Base-by-base conservation (phyloP, 495 filamentous ascomycete species). In the Penicillium chermesinum region DNA sequence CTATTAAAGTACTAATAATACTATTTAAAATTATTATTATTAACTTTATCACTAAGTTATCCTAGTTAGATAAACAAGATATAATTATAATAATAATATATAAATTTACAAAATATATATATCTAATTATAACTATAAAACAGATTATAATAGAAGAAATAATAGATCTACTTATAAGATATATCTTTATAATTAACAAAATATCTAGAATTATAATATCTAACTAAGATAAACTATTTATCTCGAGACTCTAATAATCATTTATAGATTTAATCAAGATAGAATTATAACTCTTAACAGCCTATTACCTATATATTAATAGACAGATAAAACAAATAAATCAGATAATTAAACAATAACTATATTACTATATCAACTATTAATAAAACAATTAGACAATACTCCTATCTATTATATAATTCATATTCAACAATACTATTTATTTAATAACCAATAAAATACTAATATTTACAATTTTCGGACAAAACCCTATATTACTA, bases 331-430 rank as follows among this genome's bases (percentile, higher is more conserved):
- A 48, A 25, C 16, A 17, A 22, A 20, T 53, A 20, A 53, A 53
- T 15, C 34, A 48, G 8, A 48, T 15, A 3, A 12, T 53, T 19
- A 39, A 53, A 30, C 19, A 48, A 39, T 49, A 49, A 12, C 19
- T 54, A 41, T 14, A n/a, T 37, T 42, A 37, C 7, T 38, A 55
- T 27, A 27, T 55, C 17, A 50, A 55, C 3, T 55, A 46, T 17
- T 39, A 50, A 5, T 40, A 55, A 16, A 33, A 50, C 16, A 21
- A 55, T 19, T 50, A 46, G 21, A 20, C 14, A 40, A 13, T 14
- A 34, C 18, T 50, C 16, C 12, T 47, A 47, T 5, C 34, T 43
- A 42, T 50, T 13, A n/a, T n/a, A 12, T 44, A 55, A 44, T 43
- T 46, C 14, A 17, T 19, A 37, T 55, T 50, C 38, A 55, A 55